Evolutionary conservation across 2,329 filamentous ascomycete genomes (phyloP).

Genomic region (Botryotinia calthae): DNA sequence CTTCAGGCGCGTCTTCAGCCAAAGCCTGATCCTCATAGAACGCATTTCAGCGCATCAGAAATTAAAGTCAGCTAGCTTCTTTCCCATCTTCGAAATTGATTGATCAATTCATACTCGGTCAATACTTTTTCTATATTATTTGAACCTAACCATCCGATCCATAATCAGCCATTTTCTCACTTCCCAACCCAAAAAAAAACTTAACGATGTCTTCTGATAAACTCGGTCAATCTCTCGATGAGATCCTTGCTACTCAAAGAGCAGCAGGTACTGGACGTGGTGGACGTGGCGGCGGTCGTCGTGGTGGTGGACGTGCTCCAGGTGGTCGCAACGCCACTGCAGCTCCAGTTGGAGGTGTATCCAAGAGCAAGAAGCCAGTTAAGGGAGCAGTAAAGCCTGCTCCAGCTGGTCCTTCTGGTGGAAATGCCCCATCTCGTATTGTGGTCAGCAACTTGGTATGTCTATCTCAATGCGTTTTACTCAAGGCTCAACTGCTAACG

Average conservation of each 20-base stretch:
- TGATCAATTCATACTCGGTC: constrained; percentile 31
- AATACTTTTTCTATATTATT: constrained; percentile 30
- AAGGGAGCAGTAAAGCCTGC: constrained; percentile 61
- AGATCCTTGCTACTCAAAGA: constrained; percentile 74
- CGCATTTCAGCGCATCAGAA: constrained; percentile 31
- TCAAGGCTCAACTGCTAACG: constrained; percentile 14
- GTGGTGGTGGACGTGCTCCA: constrained; percentile 45
- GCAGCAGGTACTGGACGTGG: constrained; percentile 27
- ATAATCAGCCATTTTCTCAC: constrained; percentile 31
- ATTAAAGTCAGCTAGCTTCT: constrained; percentile 35
- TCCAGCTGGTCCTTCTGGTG: constrained; percentile 61
- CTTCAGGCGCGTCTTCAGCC: constrained; percentile 17
- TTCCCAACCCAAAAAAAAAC: constrained; percentile 28
- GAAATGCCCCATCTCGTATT: constrained; percentile 72
- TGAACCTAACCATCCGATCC: constrained; percentile 37
- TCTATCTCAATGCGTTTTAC: constrained; percentile 25
- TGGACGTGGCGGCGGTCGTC: constrained; percentile 46
- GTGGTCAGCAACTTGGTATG: constrained; percentile 92
- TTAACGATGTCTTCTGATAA: constrained; percentile 85
- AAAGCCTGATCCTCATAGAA: constrained; percentile 30
- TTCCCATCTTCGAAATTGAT: constrained; percentile 26
- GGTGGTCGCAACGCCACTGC: constrained; percentile 47
- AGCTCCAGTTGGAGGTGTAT: constrained; percentile 80
- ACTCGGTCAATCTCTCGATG: constrained; percentile 94
- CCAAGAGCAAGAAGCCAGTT: constrained; percentile 63